These are phyloP conservation scores for Parachaetomium inaequale DNA, from an alignment of 495 filamentous ascomycete genomes.

Conservation along the genomic window DNA sequence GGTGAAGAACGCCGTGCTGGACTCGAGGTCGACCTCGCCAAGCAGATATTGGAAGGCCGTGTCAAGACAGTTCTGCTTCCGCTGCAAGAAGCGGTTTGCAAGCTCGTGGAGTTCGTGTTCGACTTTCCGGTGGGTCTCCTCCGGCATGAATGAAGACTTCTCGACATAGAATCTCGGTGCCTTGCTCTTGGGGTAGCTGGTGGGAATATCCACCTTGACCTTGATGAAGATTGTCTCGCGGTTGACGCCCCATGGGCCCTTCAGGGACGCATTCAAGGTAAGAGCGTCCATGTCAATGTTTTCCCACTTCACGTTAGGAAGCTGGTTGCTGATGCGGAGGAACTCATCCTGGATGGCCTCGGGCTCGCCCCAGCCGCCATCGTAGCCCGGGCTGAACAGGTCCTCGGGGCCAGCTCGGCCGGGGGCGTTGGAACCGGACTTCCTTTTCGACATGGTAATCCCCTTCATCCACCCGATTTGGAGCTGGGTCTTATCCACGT, in stretches of 20 bases:
- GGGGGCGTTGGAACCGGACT: conserved; percentile 33
- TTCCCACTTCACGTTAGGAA: conserved; percentile 81
- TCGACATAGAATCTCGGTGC: conserved; percentile 67
- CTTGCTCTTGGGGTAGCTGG: conserved; percentile 66
- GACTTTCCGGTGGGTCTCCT: conserved; percentile 61
- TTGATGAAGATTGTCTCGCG: conserved; percentile 69
- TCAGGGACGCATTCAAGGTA: conserved; percentile 68
- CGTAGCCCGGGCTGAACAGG: conserved; percentile 43
- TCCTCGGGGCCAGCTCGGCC: conserved; percentile 40
- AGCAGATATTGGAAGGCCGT: conserved; percentile 77
- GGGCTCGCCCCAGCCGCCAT: conserved; percentile 64
- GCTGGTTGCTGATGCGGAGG: conserved; percentile 73
- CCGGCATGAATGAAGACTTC: conserved; percentile 72
- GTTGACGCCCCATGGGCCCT: conserved; percentile 82
- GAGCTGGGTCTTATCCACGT: conserved; percentile 54
- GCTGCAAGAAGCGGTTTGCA: conserved; percentile 60
- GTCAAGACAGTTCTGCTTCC: conserved; percentile 75
- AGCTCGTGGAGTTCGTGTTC: conserved; percentile 67
- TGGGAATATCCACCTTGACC: conserved; percentile 74
- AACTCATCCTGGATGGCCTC: conserved; percentile 87
- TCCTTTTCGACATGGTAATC: conserved; percentile 72
- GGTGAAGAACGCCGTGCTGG: conserved; percentile 66
- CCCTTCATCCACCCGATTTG: conserved; percentile 92
- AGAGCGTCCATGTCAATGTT: conserved; percentile 76
- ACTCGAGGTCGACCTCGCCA: conserved; percentile 74